Percentiles rank a stretch among this genome's conserved stretches.
These are phyloP conservation scores for Boletellus emodensis DNA, from an alignment of 768 basidiomycete species.

Conservation along the genomic window DNA sequence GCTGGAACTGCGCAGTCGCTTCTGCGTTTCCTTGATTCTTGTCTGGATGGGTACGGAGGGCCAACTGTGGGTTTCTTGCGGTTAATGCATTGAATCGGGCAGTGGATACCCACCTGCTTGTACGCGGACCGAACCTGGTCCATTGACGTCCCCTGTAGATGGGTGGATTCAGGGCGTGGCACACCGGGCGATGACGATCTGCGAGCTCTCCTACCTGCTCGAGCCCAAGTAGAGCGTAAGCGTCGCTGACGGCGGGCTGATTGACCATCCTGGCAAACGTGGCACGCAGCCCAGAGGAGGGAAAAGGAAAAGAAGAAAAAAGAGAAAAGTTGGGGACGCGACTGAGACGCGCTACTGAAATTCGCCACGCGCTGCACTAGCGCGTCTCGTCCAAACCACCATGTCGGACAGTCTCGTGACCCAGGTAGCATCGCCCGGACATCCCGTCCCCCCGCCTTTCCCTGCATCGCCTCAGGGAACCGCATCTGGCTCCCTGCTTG, in stretches of 20 bases:
- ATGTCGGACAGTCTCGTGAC: slow-evolving; percentile 3
- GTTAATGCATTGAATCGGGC: neutral
- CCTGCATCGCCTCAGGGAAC: slow-evolving; percentile 8
- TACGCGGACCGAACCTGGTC: slow-evolving; percentile 66
- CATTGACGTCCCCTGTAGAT: slow-evolving; percentile 50
- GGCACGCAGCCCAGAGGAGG: slow-evolving; percentile 4
- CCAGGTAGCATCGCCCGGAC: neutral
- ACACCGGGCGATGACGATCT: neutral
- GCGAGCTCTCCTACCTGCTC: slow-evolving; percentile 39
- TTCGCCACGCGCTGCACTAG: slow-evolving; percentile 7
- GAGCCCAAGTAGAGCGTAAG: slow-evolving; percentile 47
- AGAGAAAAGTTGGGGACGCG: slow-evolving; percentile 17
- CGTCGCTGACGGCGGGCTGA: slow-evolving; percentile 34
- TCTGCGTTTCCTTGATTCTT: slow-evolving; percentile 64
- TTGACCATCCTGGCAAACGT: slow-evolving; percentile 31
- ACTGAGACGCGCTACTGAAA: slow-evolving; percentile 23
- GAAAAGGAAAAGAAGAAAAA: slow-evolving; percentile 5
- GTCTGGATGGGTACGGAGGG: slow-evolving; percentile 70
- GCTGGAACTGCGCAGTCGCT: slow-evolving; percentile 69
- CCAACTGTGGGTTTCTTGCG: slow-evolving; percentile 39
- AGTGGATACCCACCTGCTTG: slow-evolving; percentile 49
- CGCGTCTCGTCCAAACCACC: slow-evolving; percentile 2
- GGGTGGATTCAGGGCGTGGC: slow-evolving; percentile 7
- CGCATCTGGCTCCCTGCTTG: slow-evolving; percentile 30
- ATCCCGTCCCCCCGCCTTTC: neutral